Base-by-base conservation (phyloP, 768 basidiomycete species). In the Nevesoporus exiguus region DNA sequence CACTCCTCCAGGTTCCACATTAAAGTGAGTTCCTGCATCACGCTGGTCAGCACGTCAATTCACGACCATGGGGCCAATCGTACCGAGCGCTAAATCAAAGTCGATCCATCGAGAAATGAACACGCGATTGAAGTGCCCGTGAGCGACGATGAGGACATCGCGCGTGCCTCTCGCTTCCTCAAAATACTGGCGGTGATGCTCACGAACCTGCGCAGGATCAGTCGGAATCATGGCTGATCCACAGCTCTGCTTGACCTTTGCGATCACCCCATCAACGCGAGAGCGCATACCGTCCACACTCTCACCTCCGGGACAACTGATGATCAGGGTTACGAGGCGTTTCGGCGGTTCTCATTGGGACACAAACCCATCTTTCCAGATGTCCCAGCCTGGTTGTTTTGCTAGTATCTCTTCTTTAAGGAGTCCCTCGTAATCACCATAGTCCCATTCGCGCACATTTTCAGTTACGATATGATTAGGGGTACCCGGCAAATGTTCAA, bases 401-500 rank as follows among this genome's bases (percentile, higher is more conserved):
- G 76, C 77, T 56, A 83, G 74, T 61, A 96, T 96, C 61, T 96
- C 90, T n/a, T 81, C 73, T n/a, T 85, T 75, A 25, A 79, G 67
- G 39, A 94, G 80, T 6, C 93, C 94, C 67, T 96, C 94, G 64
- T 90, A 97, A 8, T 90, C 82, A 10, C 95, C 90, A 66, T 96
- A 96, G 64, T 96, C 89, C 92, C 92, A 95, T 68, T 95, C 93
- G 40, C 83, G 76, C 24, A 76, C 85, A 22, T 82, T 79, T 59
- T 91, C 89, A 0, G 85, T 83, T 31, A 83, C 65, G 19, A 78
- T 61, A 63, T 86, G 83, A 53, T 78, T 55, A 2, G 86, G 86
- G 33, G 64, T 49, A 48, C 73, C 55, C 5, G 71, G 68, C 34
- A 79, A 61, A 54, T 80, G 74, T 27, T 71, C 78, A 51, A 93